phyloP scores from a whole-genome alignment of 768 basidiomycete genomes.

The Suillus brevipes region DNA sequence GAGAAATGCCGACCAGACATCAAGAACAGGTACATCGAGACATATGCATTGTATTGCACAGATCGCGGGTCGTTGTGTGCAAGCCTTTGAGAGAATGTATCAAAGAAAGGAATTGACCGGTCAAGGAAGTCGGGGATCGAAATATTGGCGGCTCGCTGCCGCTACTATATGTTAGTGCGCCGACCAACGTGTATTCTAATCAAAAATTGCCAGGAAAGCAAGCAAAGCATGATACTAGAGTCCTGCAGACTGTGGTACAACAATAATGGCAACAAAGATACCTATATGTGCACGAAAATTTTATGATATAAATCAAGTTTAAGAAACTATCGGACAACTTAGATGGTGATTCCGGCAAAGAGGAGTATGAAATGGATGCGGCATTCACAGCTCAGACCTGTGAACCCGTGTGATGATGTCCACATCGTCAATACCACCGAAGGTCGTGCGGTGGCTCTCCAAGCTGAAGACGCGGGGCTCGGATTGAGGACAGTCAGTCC shows the following conservation, averaged over 20 bases:
- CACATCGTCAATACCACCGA: conserved; percentile 28
- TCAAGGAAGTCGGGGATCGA: background rate
- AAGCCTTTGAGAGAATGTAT: background rate
- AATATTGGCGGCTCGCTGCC: background rate
- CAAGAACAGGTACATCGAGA: background rate
- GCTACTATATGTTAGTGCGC: background rate
- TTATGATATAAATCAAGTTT: background rate
- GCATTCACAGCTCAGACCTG: conserved; percentile 15
- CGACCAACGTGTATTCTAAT: background rate
- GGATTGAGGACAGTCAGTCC: conserved; percentile 8
- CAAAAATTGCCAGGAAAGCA: background rate
- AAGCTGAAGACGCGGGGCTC: conserved; percentile 10
- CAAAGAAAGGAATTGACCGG: background rate
- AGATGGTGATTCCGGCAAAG: background rate
- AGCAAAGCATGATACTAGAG: background rate
- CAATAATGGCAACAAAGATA: background rate
- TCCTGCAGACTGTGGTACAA: background rate
- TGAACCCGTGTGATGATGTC: conserved; percentile 20
- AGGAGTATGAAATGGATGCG: background rate
- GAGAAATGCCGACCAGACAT: background rate
- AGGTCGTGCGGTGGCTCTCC: conserved; percentile 23
- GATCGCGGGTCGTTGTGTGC: background rate
- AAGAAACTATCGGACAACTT: background rate
- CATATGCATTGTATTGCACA: background rate
- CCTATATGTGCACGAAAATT: background rate